Evolutionary conservation across 2,329 filamentous ascomycete species (phyloP).

Genomic region (Beauveria pseudobassiana): DNA sequence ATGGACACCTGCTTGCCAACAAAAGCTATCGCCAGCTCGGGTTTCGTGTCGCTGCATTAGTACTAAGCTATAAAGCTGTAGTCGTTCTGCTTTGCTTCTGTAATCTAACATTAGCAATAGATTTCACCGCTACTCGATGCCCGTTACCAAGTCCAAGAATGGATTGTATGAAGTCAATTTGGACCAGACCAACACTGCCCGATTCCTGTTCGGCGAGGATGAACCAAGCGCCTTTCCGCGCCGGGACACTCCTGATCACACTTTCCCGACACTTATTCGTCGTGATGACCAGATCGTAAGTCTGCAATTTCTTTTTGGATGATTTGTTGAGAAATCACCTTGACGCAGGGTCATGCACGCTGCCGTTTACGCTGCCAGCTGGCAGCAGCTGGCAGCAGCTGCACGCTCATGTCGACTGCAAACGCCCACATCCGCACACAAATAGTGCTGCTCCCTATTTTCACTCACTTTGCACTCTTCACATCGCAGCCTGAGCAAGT

Average conservation of each 20-base stretch:
- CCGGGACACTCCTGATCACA: conserved; percentile 64
- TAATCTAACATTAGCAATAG: conserved; percentile 36
- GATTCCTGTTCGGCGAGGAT: conserved; percentile 80
- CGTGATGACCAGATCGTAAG: conserved; percentile 52
- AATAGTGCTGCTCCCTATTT: background rate
- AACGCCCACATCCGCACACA: background rate
- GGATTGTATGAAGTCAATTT: conserved; percentile 61
- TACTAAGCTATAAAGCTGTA: background rate
- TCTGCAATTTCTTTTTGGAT: conserved; percentile 13
- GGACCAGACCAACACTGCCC: conserved; percentile 77
- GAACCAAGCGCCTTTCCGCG: conserved; percentile 43
- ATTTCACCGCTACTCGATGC: conserved; percentile 89
- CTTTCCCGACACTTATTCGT: conserved; percentile 76
- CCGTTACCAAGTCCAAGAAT: conserved; percentile 64
- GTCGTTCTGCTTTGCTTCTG: background rate
- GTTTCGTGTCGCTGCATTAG: background rate
- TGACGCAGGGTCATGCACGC: background rate
- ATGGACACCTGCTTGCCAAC: background rate
- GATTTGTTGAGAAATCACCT: background rate
- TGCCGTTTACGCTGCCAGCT: conserved; percentile 4
- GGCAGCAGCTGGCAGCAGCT: background rate
- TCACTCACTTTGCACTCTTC: background rate
- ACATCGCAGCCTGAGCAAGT: background rate
- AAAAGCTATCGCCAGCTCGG: background rate
- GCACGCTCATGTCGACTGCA: background rate